Base-by-base conservation (phyloP, 108 stramenopile species). In the Schizochytrium sp. region DNA sequence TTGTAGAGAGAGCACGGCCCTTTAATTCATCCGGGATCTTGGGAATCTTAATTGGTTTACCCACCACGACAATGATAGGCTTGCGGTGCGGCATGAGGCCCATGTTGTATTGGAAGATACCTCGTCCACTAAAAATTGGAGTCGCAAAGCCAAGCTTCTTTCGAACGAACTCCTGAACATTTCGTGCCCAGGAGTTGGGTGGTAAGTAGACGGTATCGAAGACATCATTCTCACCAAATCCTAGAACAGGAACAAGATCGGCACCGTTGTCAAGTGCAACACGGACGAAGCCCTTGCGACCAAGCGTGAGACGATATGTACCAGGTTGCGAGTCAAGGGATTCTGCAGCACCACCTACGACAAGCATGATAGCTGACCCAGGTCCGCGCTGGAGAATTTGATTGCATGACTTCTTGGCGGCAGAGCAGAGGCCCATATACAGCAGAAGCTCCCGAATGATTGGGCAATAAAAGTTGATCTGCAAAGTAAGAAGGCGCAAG, bases 201-300 rank as follows among this genome's bases (percentile, higher is more conserved):
- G 61, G 76, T 41, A 69, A n/a, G 73, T 42, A 15, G 19, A 91
- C 91, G 19, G 53, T 46, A 41, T 91, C 13, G 72, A 56, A 92
- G 55, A 92, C 46, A 38, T 92, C 92, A 42, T 60, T 90, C 56
- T 92, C 89, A 76, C 94, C 92, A 89, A 97, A 97, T 13, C 93
- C 93, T 76, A 95, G 95, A 0, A 92, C 91, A 1, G 97, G 97
- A 59, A 98, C 96, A n/a, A 98, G 92, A 2, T 94, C 93, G 15
- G 94, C 91, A 8, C 96, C 96, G 7, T 96, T 83, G 57, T 89
- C 45, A 72, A 98, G 72, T 0, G 97, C 96, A 10, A 96, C 89
- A 56, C 95, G 95, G 15, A 97, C 90, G 87, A 98, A 97, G 19
- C 97, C 97, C 89, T 96, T 96, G 41, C 97, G 92, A 42, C 92